Conservation (phyloP, 352 stramenopile species). For the Globisporangium acanthophoron region DNA sequence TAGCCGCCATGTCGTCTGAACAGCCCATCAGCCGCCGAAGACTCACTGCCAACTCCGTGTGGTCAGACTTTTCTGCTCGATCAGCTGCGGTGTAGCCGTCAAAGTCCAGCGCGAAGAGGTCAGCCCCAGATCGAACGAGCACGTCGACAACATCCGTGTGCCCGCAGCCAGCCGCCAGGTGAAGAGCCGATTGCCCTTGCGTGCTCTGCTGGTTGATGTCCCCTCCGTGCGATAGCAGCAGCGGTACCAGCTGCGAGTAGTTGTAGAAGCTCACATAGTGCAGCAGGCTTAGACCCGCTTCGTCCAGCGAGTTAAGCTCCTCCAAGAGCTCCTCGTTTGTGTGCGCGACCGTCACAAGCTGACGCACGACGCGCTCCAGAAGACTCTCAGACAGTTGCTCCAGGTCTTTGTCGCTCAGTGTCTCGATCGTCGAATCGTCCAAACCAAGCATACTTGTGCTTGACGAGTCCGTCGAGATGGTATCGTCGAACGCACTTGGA, state of each 20-base stretch:
- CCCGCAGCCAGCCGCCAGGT: slow-evolving; percentile 75
- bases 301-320: slow-evolving; percentile 85
- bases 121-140: slow-evolving; percentile 52
- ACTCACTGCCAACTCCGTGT: slow-evolving; percentile 36
- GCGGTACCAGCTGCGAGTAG: slow-evolving; percentile 68
- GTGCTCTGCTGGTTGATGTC: slow-evolving; percentile 84
- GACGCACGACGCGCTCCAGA: slow-evolving; percentile 76
- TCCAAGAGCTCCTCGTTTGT: slow-evolving; percentile 78
- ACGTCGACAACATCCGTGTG: slow-evolving; percentile 60
- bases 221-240: slow-evolving; percentile 74
- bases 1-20: not conserved
- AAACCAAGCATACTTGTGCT: slow-evolving; percentile 7
- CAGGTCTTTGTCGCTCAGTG: slow-evolving; percentile 72
- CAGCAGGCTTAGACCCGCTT: slow-evolving; percentile 80
- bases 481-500: not conserved
- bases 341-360: slow-evolving; percentile 74
- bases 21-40: slow-evolving; percentile 39
- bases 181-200: slow-evolving; percentile 77
- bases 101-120: slow-evolving; percentile 63
- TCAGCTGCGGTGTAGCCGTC: slow-evolving; percentile 66
- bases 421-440: slow-evolving; percentile 74
- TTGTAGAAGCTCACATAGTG: slow-evolving; percentile 91
- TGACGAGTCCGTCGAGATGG: not conserved
- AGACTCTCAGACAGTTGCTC: slow-evolving; percentile 75
- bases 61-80: slow-evolving; percentile 72